Conservation (phyloP, 257 asterid genomes). For the Fraxinus pennsylvanica region DNA sequence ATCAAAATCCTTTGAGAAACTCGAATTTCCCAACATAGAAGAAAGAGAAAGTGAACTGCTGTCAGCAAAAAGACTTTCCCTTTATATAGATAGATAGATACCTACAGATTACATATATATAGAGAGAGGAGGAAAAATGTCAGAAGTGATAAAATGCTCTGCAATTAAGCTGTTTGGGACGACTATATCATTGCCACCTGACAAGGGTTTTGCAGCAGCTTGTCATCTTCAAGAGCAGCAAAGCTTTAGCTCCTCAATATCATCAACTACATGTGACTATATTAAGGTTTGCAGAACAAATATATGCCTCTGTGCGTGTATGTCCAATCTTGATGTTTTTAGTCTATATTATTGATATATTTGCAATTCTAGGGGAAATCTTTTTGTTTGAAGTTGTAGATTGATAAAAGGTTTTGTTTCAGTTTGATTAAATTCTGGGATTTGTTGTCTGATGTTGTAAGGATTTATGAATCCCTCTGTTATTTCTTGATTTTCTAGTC, state of each 20-base stretch:
- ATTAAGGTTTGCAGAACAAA: constrained; percentile 41
- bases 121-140: constrained; percentile 45
- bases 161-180: constrained; percentile 74
- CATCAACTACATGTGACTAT: constrained; percentile 43
- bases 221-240: constrained; percentile 28
- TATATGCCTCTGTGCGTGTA: background rate
- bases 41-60: background rate
- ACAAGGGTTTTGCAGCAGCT: constrained; percentile 24
- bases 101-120: background rate
- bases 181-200: constrained; percentile 51
- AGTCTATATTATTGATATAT: background rate
- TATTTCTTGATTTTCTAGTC: background rate
- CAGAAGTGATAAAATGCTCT: constrained; percentile 47
- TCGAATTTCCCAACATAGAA: background rate
- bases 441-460: constrained; percentile 1
- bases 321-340: constrained; percentile 11
- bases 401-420: constrained; percentile 26
- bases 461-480: background rate
- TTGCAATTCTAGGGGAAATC: constrained; percentile 23
- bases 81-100: background rate
- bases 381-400: constrained; percentile 17
- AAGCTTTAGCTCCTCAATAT: constrained; percentile 33
- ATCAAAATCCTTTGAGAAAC: background rate
- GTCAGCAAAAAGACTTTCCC: background rate
- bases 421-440: constrained; percentile 17